A percentile compares a stretch with the other conserved stretches of the same genome.
Conservation (phyloP, 352 stramenopile species). For the Phytophthora tubulina region DNA sequence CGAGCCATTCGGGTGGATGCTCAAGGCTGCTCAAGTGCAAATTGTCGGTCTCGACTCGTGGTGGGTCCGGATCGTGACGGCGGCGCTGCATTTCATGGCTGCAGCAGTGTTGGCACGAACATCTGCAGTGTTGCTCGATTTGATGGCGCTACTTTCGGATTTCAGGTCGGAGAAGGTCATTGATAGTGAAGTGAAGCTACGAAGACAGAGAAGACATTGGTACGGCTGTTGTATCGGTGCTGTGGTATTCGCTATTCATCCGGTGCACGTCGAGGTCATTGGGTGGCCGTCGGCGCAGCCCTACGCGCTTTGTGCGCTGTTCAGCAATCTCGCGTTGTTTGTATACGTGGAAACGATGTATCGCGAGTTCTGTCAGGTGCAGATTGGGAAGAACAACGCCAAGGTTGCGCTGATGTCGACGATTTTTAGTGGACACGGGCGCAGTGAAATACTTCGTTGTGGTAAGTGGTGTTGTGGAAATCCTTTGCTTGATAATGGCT, state of each 20-base stretch:
- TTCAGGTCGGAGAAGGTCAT: not conserved
- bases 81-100: conserved; percentile 51
- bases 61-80: conserved; percentile 51
- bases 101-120: conserved; percentile 38
- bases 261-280: conserved; percentile 73
- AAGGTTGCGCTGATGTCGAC: conserved; percentile 7
- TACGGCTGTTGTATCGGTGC: conserved; percentile 53
- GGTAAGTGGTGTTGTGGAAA: conserved; percentile 6
- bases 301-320: conserved; percentile 66
- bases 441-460: conserved; percentile 26
- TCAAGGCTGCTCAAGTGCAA: conserved; percentile 62
- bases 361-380: conserved; percentile 5
- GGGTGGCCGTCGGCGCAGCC: conserved; percentile 77
- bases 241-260: conserved; percentile 68
- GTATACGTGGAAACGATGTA: conserved; percentile 34
- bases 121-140: conserved; percentile 39
- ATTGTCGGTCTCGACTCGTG: conserved; percentile 48
- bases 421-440: conserved; percentile 12
- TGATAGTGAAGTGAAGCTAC: not conserved
- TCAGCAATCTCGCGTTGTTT: conserved; percentile 56
- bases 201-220: conserved; percentile 10
- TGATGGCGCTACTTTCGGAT: conserved; percentile 28
- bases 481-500: not conserved
- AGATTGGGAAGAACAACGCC: not conserved
- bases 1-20: conserved; percentile 71